Evolutionary conservation across 768 basidiomycete genomes (phyloP).

Genomic region (Psilocybe cubensis): DNA sequence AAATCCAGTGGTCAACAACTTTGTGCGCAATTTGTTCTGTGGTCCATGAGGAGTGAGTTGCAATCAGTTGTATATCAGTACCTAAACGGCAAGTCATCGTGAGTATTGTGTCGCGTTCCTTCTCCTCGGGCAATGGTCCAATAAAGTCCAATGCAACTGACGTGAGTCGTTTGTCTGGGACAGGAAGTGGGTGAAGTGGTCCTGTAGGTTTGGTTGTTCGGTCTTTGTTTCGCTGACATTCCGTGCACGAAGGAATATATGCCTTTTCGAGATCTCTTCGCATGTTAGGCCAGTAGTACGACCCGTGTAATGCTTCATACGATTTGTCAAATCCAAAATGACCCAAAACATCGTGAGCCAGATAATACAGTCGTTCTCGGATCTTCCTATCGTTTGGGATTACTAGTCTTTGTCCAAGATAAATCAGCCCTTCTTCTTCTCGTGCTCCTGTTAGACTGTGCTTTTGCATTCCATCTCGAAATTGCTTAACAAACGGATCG

Average conservation of each 20-base stretch:
- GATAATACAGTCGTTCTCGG: slow-evolving; percentile 1
- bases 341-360: slow-evolving; percentile 32
- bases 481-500: too few relatives aligned
- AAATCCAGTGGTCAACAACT: neutral
- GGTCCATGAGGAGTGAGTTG: neutral
- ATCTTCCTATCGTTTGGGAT: too few relatives aligned
- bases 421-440: too few relatives aligned
- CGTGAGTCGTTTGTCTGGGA: slow-evolving; percentile 15
- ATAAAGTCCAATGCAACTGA: slow-evolving; percentile 5
- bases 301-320: slow-evolving; percentile 21
- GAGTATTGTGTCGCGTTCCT: neutral
- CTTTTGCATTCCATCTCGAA: too few relatives aligned
- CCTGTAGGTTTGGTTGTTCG: slow-evolving; percentile 29
- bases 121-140: neutral
- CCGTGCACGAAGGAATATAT: slow-evolving; percentile 35
- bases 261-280: slow-evolving; percentile 28
- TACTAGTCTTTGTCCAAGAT: too few relatives aligned
- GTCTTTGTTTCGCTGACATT: slow-evolving; percentile 43
- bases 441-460: too few relatives aligned
- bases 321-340: slow-evolving; percentile 41
- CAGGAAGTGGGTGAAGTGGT: slow-evolving; percentile 29
- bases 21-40: neutral
- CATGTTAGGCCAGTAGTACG: slow-evolving; percentile 43
- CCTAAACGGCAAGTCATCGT: neutral
- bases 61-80: neutral